phyloP scores from a whole-genome alignment of 768 basidiomycete genomes.

The Royoungia palumana region DNA sequence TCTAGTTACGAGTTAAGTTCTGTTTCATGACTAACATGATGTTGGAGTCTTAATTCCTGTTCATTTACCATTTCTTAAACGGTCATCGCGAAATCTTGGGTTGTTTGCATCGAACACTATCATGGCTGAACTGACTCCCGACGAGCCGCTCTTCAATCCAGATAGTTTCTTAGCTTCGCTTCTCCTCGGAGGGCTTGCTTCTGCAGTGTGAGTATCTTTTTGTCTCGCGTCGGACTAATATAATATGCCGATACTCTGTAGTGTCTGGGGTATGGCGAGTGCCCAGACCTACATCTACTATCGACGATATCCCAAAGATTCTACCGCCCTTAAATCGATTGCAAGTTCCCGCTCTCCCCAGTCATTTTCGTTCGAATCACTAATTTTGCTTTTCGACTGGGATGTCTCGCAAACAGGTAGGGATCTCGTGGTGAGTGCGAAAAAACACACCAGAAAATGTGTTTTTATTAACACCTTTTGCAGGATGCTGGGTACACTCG shows the following conservation, averaged over 20 bases:
- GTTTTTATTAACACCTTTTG: not conserved
- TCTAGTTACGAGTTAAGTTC: too few relatives aligned
- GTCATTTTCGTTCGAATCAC: constrained; percentile 14
- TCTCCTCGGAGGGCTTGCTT: constrained; percentile 50
- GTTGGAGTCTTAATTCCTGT: too few relatives aligned
- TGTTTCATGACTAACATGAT: too few relatives aligned
- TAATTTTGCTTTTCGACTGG: constrained; percentile 24
- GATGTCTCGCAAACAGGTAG: constrained; percentile 10
- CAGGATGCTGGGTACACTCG: constrained; percentile 50
- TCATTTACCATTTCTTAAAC: too few relatives aligned
- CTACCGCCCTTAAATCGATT: constrained; percentile 32
- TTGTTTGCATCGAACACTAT: too few relatives aligned
- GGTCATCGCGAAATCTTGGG: too few relatives aligned
- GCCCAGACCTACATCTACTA: constrained; percentile 55
- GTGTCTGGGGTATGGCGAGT: constrained; percentile 49
- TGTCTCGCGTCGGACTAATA: not conserved
- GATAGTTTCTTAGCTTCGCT: constrained; percentile 52
- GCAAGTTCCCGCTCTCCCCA: constrained; percentile 21
- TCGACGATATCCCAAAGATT: constrained; percentile 35
- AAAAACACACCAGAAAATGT: too few relatives aligned
- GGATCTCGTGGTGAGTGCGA: constrained; percentile 13
- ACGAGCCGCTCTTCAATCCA: constrained; percentile 29
- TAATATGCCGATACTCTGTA: not conserved
- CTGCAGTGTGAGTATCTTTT: constrained; percentile 44
- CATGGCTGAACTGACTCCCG: too few relatives aligned